These are phyloP conservation scores for Phanerodontia chrysosporium DNA, from an alignment of 768 basidiomycete genomes.

Conservation along the genomic window DNA sequence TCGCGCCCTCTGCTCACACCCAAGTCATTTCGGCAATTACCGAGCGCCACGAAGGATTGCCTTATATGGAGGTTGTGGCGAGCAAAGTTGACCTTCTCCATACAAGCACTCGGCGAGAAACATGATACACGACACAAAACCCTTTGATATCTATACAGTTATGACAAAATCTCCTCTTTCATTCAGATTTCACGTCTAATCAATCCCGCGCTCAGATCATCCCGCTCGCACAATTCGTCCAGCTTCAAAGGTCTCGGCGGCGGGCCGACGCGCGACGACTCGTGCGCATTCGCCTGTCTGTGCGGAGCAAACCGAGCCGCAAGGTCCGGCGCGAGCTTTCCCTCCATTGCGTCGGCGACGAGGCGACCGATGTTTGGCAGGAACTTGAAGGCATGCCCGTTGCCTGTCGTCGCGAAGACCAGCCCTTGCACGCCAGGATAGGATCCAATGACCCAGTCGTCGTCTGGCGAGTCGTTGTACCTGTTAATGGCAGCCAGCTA, in stretches of 20 bases:
- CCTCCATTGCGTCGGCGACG: conserved; percentile 69
- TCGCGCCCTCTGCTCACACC: too few relatives aligned
- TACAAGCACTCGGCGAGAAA: too few relatives aligned
- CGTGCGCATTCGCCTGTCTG: conserved; percentile 27
- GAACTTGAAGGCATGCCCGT: conserved; percentile 92
- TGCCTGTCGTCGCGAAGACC: conserved; percentile 82
- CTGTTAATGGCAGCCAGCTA: conserved; percentile 40
- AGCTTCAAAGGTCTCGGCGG: conserved; percentile 39
- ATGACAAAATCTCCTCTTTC: too few relatives aligned
- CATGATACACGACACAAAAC: too few relatives aligned
- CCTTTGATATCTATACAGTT: too few relatives aligned
- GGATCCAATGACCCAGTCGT: conserved; percentile 85
- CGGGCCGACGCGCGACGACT: conserved; percentile 1
- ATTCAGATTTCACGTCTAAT: background rate
- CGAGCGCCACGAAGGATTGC: background rate
- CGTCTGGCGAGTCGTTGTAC: conserved; percentile 87
- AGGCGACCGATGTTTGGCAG: conserved; percentile 79
- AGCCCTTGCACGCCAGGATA: conserved; percentile 57
- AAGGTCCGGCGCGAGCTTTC: conserved; percentile 49
- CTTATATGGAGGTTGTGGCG: background rate
- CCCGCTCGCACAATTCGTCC: conserved; percentile 43
- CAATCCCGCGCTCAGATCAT: conserved; percentile 33
- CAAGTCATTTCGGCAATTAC: background rate
- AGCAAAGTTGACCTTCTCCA: too few relatives aligned
- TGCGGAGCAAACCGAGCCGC: conserved; percentile 60